Evolutionary conservation across 768 basidiomycete species (phyloP), one percentile per base, ranked within the genome.

Genomic region (Cantharellus anzutake): DNA sequence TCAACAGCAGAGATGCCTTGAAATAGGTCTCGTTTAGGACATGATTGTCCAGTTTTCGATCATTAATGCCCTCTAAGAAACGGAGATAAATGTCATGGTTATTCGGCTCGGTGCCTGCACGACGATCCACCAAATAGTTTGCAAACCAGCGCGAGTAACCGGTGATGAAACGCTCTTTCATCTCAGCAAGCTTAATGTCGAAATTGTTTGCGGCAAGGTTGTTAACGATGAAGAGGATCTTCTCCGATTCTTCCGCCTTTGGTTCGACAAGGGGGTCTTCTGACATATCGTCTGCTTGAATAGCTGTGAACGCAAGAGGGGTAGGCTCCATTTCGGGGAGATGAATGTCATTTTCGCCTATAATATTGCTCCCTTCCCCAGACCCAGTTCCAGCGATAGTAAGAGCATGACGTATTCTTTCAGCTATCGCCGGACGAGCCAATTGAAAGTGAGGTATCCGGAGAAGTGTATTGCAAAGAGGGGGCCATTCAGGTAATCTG

Each of bases 211-310:
- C 87, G 0, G 94, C 92, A 60, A 99, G 78, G 65, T 99, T 98
- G 74, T 99, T 99, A 71, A 99, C 82, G 66, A 97, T 94, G 76
- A 99, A 99, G 53, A 98, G 75, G 64, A 99, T 91, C 62, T 82
- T 84, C 75, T 99, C 96, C 38, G 89, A 89, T 42, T 84, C 70
- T 65, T 89, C 89, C 69, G 96, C 89, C 2, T 84, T 78, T 2
- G 96, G 96, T 58, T 75, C 70, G 51, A 78, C 75, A 29, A 72
- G 66, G 16, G 83, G 74, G 52, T 80, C 80, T 7, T 75, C 74
- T n/a, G 81, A 79, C 48, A 84, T 68, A 4, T 66, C 64, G 66
- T 91, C 88, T 5, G 85, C 80, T 61, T 79, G 81, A 51, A 94
- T 86, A 39, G 92, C 76, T 3, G 75, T 81, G 72, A 96, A 96